A percentile compares a stretch with the other conserved stretches of the same genome.
Evolutionary conservation across 1,284 basidiomycete species (phyloP).

Genomic region (Cerioporus squamosus): DNA sequence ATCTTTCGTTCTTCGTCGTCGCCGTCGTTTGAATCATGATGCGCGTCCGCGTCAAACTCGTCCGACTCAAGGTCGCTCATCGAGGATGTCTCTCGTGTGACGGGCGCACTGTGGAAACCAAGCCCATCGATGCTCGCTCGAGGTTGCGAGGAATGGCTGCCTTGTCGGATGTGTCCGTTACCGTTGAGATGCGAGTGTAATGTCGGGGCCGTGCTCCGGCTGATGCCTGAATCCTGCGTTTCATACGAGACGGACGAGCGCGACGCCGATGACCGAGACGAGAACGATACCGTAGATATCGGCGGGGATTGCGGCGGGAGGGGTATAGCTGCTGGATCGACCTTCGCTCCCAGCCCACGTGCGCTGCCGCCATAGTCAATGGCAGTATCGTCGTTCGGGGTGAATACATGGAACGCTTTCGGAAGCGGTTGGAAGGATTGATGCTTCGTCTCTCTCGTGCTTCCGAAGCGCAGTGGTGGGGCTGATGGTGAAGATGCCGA

Average conservation of each 20-base stretch:
- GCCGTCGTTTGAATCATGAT: slow-evolving; percentile 24
- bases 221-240: slow-evolving; percentile 39
- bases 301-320: slow-evolving; percentile 72
- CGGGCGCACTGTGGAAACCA: slow-evolving; percentile 21
- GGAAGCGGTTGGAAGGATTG: slow-evolving; percentile 26
- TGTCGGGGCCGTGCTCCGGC: slow-evolving; percentile 39
- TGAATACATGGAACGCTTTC: slow-evolving; percentile 24
- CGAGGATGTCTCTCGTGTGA: slow-evolving; percentile 23
- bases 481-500: slow-evolving; percentile 23
- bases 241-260: slow-evolving; percentile 49
- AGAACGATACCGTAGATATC: slow-evolving; percentile 69
- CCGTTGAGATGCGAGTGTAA: slow-evolving; percentile 33
- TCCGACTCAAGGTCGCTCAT: slow-evolving; percentile 23
- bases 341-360: slow-evolving; percentile 36
- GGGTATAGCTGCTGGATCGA: slow-evolving; percentile 59
- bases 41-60: slow-evolving; percentile 32
- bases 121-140: slow-evolving; percentile 29
- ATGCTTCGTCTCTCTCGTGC: slow-evolving; percentile 28
- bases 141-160: slow-evolving; percentile 17
- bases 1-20: slow-evolving; percentile 54
- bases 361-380: slow-evolving; percentile 27
- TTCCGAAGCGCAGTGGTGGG: slow-evolving; percentile 24
- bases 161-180: slow-evolving; percentile 17
- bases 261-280: slow-evolving; percentile 68
- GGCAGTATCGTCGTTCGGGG: slow-evolving; percentile 36